Conservation (phyloP, 148 eudicot genomes). For the Rhododendron simsii region DNA sequence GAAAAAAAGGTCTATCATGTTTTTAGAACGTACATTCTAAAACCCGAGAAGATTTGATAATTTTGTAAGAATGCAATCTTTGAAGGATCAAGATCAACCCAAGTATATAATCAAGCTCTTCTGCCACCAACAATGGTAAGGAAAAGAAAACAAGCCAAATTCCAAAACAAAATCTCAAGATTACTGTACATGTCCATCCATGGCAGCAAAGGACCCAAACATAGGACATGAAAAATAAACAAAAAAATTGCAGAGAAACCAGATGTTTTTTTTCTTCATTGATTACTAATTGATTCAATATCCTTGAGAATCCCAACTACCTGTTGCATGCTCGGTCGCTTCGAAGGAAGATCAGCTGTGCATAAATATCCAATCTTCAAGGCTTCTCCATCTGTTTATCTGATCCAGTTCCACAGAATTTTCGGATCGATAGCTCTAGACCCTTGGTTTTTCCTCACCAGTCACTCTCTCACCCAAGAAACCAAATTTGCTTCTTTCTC, state of each 20-base stretch:
- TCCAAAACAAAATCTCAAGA: not conserved
- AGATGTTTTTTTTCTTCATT: slow-evolving; percentile 7
- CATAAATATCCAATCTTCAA: slow-evolving; percentile 60
- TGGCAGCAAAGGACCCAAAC: slow-evolving; percentile 8
- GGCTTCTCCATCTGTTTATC: slow-evolving; percentile 44
- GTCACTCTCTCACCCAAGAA: slow-evolving; percentile 51
- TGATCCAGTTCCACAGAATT: slow-evolving; percentile 32
- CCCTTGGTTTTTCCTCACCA: slow-evolving; percentile 41
- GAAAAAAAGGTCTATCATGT: not conserved
- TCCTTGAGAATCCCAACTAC: slow-evolving; percentile 63
- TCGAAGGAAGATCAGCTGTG: slow-evolving; percentile 57
- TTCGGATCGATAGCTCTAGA: slow-evolving; percentile 43
- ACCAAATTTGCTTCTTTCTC: slow-evolving; percentile 43
- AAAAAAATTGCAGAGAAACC: not conserved
- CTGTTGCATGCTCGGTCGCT: slow-evolving; percentile 67
- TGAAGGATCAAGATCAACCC: slow-evolving; percentile 1
- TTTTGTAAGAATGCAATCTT: not conserved
- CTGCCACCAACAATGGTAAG: not conserved
- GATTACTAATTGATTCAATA: slow-evolving; percentile 29
- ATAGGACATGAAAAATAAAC: not conserved
- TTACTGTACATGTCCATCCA: slow-evolving; percentile 14
- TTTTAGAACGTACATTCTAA: not conserved
- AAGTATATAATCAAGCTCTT: not conserved
- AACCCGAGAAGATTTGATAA: not conserved
- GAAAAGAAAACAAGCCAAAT: not conserved